Base-by-base conservation (phyloP, 495 filamentous ascomycete genomes). In the Elaphomyces granulatus region DNA sequence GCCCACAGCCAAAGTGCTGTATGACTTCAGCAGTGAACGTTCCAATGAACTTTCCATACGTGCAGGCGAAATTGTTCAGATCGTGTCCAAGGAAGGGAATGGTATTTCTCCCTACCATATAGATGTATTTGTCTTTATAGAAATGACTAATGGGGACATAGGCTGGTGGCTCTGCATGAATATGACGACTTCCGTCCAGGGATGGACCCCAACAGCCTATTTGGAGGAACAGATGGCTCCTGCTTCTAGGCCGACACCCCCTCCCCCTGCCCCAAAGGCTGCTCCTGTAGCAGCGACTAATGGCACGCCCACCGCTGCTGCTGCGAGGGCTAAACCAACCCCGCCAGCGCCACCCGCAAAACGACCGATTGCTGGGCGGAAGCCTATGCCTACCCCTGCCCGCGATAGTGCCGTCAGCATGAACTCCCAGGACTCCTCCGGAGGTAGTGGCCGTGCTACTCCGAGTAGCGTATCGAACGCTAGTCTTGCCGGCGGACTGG, bases 151-250 rank as follows among this genome's bases (percentile, higher is more conserved):
- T 12, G 10, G 23, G 21, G 44, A 50, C 33, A 20, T 32, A 94
- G 87, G 87, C 33, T 96, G 92, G 92, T 95, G 87, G 87, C 68
- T 94, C 30, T 88, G 78, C 38, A 87, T 83, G 60, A 78, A 73
- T 48, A 56, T 56, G 36, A 64, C 75, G 43, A 59, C 66, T 2
- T 64, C 62, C 4, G 71, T 71, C 15, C 80, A 92, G 61, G 92
- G 86, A 31, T 98, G 90, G 90, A 77, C 87, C 0, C 90, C 90
- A 0, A 82, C 87, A 16, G 81, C 87, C 21, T 98, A 96, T 50
- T 77, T 98, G 4, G 78, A 94, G 54, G 86, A 94, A 61, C 48
- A 58, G 43, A 52, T 49, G 3, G 74, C 81, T 47, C 55, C 57
- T 12, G 48, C 62, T 33, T 47, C 61, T 1, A 64, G 60, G 49